Evolutionary conservation across 805 yeast species (phyloP).

Genomic region (Candida coquimbonensis): DNA sequence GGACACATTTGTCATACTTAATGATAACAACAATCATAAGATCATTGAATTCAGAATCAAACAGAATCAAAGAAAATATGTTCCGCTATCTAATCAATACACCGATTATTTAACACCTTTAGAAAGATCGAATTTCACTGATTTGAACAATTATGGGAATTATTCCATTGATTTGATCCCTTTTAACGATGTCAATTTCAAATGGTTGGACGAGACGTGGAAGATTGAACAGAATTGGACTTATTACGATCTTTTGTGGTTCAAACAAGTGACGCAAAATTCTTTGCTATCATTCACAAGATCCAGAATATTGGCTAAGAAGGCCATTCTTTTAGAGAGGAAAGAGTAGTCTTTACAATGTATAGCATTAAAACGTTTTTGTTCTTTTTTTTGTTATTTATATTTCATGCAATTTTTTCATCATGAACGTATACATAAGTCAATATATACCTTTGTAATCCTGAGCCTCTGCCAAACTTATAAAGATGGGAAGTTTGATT

Average conservation of each 20-base stretch:
- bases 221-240: slow-evolving; percentile 43
- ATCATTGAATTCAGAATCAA: slow-evolving; percentile 42
- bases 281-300: slow-evolving; percentile 46
- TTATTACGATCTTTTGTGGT: slow-evolving; percentile 48
- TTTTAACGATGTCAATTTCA: slow-evolving; percentile 39
- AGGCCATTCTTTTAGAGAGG: slow-evolving; percentile 27
- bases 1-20: slow-evolving; percentile 1
- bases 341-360: neutral
- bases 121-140: slow-evolving; percentile 45
- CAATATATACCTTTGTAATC: no score
- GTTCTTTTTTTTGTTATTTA: neutral
- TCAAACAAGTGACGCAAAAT: slow-evolving; percentile 31
- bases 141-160: slow-evolving; percentile 24
- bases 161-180: slow-evolving; percentile 42
- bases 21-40: slow-evolving; percentile 22
- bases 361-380: neutral
- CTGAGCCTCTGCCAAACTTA: neutral
- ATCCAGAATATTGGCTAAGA: slow-evolving; percentile 43
- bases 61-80: slow-evolving; percentile 46
- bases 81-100: neutral
- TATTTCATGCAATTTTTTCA: slow-evolving; percentile 7
- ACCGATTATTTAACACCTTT: slow-evolving; percentile 46
- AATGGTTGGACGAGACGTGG: slow-evolving; percentile 53
- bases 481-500: slow-evolving; percentile 12
- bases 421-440: neutral